These are phyloP conservation scores for Podospora pseudoanserina DNA, from an alignment of 495 filamentous ascomycete species.

Conservation along the genomic window DNA sequence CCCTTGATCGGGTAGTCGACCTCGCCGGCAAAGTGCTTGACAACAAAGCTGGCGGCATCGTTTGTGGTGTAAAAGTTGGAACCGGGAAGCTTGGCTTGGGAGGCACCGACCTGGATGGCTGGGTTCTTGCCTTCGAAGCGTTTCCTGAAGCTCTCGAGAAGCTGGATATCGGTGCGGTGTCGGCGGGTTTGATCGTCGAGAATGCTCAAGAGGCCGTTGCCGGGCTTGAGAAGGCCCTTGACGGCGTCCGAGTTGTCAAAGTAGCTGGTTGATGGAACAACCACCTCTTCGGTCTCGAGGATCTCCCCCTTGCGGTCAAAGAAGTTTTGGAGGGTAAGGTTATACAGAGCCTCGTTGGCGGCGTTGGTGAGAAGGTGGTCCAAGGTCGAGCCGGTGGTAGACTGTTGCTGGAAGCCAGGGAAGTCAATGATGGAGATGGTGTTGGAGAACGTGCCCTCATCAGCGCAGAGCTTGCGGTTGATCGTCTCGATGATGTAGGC, in stretches of 20 bases:
- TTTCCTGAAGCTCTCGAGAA: conserved; percentile 84
- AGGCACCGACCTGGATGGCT: conserved; percentile 70
- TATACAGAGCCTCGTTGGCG: conserved; percentile 84
- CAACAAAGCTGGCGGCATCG: conserved; percentile 71
- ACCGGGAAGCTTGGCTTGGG: conserved; percentile 65
- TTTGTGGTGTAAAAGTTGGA: conserved; percentile 81
- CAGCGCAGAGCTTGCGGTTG: conserved; percentile 84
- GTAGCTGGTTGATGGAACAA: conserved; percentile 85
- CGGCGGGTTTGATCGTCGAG: conserved; percentile 91
- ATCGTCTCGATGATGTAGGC: conserved; percentile 89
- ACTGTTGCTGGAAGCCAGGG: conserved; percentile 83
- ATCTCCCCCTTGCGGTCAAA: conserved; percentile 90
- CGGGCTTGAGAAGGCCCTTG: conserved; percentile 80
- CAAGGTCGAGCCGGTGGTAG: conserved; percentile 75
- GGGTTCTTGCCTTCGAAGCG: conserved; percentile 92
- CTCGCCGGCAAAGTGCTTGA: conserved; percentile 93
- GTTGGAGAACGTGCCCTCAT: conserved; percentile 84
- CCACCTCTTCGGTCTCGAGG: conserved; percentile 87
- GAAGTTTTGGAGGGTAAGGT: conserved; percentile 90
- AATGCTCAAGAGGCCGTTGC: conserved; percentile 89
- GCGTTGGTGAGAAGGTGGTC: conserved; percentile 95
- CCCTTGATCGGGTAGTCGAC: conserved; percentile 89
- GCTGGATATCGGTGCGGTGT: conserved; percentile 80
- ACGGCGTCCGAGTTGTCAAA: conserved; percentile 97
- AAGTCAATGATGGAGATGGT: conserved; percentile 95